Percentiles rank a stretch among this genome's conserved stretches.
Conservation (phyloP, 139 green algal species). For the Desmodesmus armatus region DNA sequence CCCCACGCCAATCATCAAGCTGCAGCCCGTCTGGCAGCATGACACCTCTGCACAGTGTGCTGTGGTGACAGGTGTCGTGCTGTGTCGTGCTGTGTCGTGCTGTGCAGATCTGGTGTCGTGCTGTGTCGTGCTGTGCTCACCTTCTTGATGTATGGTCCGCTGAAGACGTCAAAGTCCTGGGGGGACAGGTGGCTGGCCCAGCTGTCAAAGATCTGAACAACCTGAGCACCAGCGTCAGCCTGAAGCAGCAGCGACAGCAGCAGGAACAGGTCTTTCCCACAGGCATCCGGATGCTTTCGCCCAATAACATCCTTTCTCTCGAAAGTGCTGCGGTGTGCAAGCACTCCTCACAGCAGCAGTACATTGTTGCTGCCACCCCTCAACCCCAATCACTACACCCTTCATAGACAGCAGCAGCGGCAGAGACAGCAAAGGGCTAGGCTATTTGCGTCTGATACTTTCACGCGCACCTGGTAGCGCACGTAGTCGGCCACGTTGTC, state of each 20-base stretch:
- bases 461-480: constrained; percentile 88
- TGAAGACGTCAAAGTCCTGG: constrained; percentile 94
- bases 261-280: background rate
- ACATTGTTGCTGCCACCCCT: too few species aligned
- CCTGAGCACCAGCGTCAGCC: constrained; percentile 85
- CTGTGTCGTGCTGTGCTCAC: too few species aligned
- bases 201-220: constrained; percentile 97
- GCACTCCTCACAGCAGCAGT: background rate
- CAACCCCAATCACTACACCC: background rate
- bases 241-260: constrained; percentile 43
- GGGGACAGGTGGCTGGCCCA: constrained; percentile 91
- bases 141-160: constrained; percentile 40
- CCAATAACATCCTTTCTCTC: background rate
- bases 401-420: background rate
- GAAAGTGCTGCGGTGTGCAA: background rate
- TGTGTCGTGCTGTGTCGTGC: too few species aligned
- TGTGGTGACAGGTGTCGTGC: too few species aligned
- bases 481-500: constrained; percentile 93
- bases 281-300: background rate
- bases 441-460: too few species aligned
- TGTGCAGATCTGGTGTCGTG: too few species aligned
- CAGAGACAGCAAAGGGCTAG: too few species aligned
- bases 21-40: too few species aligned
- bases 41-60: too few species aligned
- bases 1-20: too few species aligned